A percentile compares a stretch with the other conserved stretches of the same genome.
These are phyloP conservation scores for Arthroderma uncinatum DNA, from an alignment of 2,329 filamentous ascomycete genomes.

Conservation along the genomic window DNA sequence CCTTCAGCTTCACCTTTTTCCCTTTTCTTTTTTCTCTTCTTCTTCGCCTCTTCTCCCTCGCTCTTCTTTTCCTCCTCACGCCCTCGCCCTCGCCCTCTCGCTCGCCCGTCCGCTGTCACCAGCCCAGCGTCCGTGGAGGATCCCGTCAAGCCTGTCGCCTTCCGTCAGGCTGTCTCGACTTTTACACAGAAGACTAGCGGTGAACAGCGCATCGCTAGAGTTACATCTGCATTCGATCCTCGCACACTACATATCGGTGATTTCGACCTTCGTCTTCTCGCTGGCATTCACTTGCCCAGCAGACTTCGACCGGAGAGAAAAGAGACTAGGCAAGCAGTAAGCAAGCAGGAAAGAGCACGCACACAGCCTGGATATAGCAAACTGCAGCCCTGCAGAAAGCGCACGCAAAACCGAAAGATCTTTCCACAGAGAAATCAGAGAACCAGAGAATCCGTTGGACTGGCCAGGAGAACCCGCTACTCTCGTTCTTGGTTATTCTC, in stretches of 20 bases:
- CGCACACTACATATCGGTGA: constrained; percentile 4
- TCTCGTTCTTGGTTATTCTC: not conserved
- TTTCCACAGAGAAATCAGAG: not conserved
- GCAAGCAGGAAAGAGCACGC: not conserved
- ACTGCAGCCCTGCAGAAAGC: not conserved
- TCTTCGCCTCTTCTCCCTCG: constrained; percentile 15
- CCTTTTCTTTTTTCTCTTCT: not conserved
- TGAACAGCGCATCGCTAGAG: not conserved
- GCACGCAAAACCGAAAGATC: not conserved
- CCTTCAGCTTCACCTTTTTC: not conserved
- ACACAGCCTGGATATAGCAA: not conserved
- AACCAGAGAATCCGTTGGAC: not conserved
- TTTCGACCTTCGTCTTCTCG: constrained; percentile 19
- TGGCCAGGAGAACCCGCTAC: not conserved
- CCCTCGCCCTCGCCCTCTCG: constrained; percentile 16
- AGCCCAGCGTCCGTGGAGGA: constrained; percentile 3
- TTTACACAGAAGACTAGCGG: too few species aligned
- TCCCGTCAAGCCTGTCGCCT: constrained; percentile 1
- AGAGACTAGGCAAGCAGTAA: not conserved
- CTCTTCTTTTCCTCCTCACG: constrained; percentile 18
- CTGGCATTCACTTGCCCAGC: constrained; percentile 43
- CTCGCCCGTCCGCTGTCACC: constrained; percentile 8
- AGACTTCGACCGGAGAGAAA: constrained; percentile 3
- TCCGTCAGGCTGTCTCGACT: not conserved
- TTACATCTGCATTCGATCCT: not conserved